Conservation (phyloP, 441 rosid species). For the Metrosideros polymorpha region DNA sequence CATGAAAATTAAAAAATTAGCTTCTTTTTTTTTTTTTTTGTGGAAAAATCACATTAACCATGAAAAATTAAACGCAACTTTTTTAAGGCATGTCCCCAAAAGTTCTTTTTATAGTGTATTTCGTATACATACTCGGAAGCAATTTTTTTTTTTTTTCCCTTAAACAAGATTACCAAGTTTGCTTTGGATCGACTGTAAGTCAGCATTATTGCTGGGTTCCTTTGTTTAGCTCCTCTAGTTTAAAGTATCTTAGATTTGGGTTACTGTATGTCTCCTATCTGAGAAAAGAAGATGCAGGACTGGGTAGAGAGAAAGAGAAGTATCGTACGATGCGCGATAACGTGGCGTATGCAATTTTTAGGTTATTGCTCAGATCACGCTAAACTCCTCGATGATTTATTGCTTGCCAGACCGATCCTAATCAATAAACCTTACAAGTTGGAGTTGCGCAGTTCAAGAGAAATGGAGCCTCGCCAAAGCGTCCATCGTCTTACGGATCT, state of each 20-base stretch:
- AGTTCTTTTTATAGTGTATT: no score
- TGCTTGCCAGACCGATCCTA: fast-evolving
- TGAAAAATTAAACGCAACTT: no score
- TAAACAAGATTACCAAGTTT: fast-evolving
- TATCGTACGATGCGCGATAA: no score
- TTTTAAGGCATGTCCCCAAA: no score
- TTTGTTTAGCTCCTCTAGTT: fast-evolving
- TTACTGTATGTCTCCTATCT: not conserved
- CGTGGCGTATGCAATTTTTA: not conserved
- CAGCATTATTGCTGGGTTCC: fast-evolving
- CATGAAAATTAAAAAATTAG: no score
- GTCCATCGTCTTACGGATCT: fast-evolving
- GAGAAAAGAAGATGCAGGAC: not conserved
- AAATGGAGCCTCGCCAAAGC: fast-evolving
- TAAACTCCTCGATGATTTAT: fast-evolving
- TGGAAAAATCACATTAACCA: no score
- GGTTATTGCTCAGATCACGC: fast-evolving
- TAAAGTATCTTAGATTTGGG: not conserved
- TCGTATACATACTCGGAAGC: no score
- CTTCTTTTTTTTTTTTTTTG: no score
- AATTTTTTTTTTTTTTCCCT: no score
- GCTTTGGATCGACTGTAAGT: fast-evolving
- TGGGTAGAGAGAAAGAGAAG: fast-evolving
- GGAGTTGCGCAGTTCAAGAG: fast-evolving
- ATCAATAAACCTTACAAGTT: fast-evolving